These are phyloP conservation scores for Claviceps pusilla DNA, from an alignment of 2,329 filamentous ascomycete species.

Conservation along the genomic window DNA sequence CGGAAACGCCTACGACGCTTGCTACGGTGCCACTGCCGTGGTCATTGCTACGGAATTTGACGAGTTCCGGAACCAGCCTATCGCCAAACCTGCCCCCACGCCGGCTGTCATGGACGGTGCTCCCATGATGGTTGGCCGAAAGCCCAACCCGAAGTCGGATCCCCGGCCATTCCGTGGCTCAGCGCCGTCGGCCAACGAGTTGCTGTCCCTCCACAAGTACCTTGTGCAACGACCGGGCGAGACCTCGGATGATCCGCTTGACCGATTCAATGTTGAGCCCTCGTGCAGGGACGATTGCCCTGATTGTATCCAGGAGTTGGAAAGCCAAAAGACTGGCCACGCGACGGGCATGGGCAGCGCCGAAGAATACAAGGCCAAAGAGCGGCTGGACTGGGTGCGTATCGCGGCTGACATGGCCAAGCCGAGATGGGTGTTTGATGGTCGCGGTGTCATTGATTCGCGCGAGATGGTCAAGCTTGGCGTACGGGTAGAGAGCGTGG, in stretches of 20 bases:
- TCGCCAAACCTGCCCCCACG: constrained; percentile 14
- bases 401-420: constrained; percentile 35
- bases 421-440: constrained; percentile 42
- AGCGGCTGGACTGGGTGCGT: constrained; percentile 35
- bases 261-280: constrained; percentile 30
- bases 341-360: constrained; percentile 27
- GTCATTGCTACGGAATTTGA: constrained; percentile 43
- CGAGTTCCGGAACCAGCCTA: constrained; percentile 33
- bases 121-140: constrained; percentile 19
- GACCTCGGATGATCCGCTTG: constrained; percentile 27
- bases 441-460: constrained; percentile 37
- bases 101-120: constrained; percentile 10
- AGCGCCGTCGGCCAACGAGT: constrained; percentile 27
- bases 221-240: constrained; percentile 21
- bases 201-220: constrained; percentile 33
- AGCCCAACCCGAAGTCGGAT: constrained; percentile 27
- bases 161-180: constrained; percentile 29
- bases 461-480: constrained; percentile 33
- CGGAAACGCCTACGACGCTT: constrained; percentile 34
- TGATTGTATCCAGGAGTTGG: constrained; percentile 31
- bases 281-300: constrained; percentile 30
- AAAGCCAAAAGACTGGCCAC: constrained; percentile 23
- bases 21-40: constrained; percentile 32
- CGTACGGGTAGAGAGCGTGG: constrained; percentile 37
- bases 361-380: constrained; percentile 31